Evolutionary conservation across 2,329 filamentous ascomycete genomes (phyloP), one percentile per base, ranked within the genome.

Genomic region (Calonectria henricotiae): DNA sequence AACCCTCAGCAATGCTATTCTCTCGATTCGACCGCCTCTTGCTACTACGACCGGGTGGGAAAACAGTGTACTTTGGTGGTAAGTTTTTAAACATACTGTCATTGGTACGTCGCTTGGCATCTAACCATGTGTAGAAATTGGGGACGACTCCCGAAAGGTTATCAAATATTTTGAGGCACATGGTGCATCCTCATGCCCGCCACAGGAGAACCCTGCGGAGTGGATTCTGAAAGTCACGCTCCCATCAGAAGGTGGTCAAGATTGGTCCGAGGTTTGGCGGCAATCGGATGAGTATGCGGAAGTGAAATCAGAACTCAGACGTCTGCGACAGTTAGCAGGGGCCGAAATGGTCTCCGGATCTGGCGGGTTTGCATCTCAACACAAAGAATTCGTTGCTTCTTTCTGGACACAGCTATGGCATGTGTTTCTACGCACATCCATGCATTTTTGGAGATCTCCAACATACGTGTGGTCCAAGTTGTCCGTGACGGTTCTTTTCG

Each of bases 401-500:
- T 94, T 96, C 78, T 77, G 72, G 25, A 77, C 85, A 8, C 95
- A 98, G 81, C 84, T 96, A 39, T 83, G 82, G 55, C 86, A 90
- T 77, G 93, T 94, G 65, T 87, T 89, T 7, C 79, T 87, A 93
- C 71, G 72, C 76, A 92, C 96, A 12, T 96, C 96, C 84, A 89
- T 95, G 79, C 94, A 97, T 80, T 96, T 96, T 86, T 97, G 94
- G 94, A 92, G 94, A 68, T 95, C 91, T 0, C 95, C 95, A 0
- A 89, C 91, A 2, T 97, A 97, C 85, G 94, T 97, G 80, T 97
- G 95, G 84, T 91, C 93, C 76, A 97, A 97, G 85, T 79, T 87
- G 0, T 84, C 86, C 5, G 49, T 51, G 6, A 32, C 55, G 13
- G 54, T 64, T 30, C 35, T 70, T 12, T 68, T 68, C 20, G 41